Conservation (phyloP, 345 rosid species). For the Euphorbia lathyris region DNA sequence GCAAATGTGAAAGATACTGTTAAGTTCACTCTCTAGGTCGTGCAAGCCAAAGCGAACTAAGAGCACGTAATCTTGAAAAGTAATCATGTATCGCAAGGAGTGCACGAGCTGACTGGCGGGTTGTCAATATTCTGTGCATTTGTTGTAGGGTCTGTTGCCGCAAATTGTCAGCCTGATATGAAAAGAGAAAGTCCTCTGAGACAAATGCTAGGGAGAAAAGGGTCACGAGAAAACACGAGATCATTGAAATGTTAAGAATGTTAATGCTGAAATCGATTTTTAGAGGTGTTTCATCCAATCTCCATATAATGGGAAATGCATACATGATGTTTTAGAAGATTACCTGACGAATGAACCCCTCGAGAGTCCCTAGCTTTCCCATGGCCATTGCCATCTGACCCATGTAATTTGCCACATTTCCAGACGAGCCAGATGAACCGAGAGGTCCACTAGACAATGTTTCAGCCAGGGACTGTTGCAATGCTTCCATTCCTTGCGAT, state of each 20-base stretch:
- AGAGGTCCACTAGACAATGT: conserved; percentile 85
- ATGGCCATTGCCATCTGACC: conserved; percentile 99
- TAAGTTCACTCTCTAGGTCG: conserved; percentile 76
- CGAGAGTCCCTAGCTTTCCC: conserved; percentile 98
- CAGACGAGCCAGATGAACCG: conserved; percentile 79
- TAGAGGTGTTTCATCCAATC: background rate
- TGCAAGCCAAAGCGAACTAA: conserved; percentile 97
- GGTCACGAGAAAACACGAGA: background rate
- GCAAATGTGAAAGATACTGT: conserved; percentile 16
- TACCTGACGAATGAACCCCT: conserved; percentile 97
- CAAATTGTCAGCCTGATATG: conserved; percentile 84
- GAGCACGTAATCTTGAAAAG: conserved; percentile 86
- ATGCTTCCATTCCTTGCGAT: conserved; percentile 98
- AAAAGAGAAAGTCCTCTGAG: background rate
- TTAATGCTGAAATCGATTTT: background rate
- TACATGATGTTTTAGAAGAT: background rate
- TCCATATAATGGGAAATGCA: background rate
- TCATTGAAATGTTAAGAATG: background rate
- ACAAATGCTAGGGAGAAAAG: background rate
- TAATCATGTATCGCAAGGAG: conserved; percentile 89
- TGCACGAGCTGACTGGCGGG: conserved; percentile 96
- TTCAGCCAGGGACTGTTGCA: conserved; percentile 92
- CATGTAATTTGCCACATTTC: conserved; percentile 92
- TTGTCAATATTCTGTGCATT: conserved; percentile 82
- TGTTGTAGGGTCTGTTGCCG: conserved; percentile 93